phyloP scores from a whole-genome alignment of 257 asterid genomes.

The Verbascum thapsus region DNA sequence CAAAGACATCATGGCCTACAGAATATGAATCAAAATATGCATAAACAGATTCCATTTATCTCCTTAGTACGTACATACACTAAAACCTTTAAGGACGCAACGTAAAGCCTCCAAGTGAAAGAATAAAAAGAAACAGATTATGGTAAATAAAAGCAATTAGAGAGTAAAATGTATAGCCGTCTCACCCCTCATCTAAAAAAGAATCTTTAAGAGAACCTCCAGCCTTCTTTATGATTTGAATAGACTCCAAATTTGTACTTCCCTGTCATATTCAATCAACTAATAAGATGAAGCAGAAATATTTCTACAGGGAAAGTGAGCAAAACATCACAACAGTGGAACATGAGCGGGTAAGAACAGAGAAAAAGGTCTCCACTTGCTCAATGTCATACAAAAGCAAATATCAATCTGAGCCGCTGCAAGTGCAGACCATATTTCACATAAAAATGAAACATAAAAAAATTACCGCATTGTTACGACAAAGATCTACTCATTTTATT shows the following conservation, averaged over 20 bases:
- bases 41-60: neutral
- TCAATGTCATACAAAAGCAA: neutral
- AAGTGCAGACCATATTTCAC: neutral
- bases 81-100: neutral
- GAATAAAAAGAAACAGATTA: neutral
- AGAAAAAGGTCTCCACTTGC: slow-evolving; percentile 1
- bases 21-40: neutral
- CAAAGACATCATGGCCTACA: neutral
- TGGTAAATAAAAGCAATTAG: neutral
- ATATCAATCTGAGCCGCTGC: neutral
- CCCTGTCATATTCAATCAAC: slow-evolving; percentile 59
- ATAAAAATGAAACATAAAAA: neutral
- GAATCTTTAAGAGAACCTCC: slow-evolving; percentile 91
- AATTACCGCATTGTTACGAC: too few relatives aligned
- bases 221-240: slow-evolving; percentile 90
- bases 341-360: slow-evolving; percentile 4
- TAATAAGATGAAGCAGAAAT: slow-evolving; percentile 11
- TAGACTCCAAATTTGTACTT: slow-evolving; percentile 87
- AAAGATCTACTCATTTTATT: neutral
- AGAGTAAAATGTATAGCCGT: neutral
- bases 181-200: slow-evolving; percentile 88
- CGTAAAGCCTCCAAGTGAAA: neutral
- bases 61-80: neutral
- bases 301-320: slow-evolving; percentile 6
- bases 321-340: neutral